A percentile compares a stretch with the other conserved stretches of the same genome.
Evolutionary conservation across 192 early-diverging fungal species (phyloP).

Genomic region (Chytriomyces hyalinus): DNA sequence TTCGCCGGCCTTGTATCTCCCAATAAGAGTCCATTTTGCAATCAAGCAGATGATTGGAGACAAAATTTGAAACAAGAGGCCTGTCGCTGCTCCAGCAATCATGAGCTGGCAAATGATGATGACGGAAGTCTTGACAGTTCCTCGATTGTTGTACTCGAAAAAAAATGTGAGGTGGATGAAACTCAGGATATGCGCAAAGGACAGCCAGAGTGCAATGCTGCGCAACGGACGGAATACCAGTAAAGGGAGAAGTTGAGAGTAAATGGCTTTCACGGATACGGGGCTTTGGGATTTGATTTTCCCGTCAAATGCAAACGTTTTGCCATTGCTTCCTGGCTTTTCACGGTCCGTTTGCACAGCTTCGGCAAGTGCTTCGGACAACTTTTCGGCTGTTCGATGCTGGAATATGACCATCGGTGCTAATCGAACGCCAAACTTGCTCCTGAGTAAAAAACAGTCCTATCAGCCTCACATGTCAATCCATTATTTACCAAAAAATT

Average conservation of each 20-base stretch:
- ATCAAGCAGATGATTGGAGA: slow-evolving; percentile 45
- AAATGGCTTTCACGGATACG: background rate
- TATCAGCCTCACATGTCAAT: background rate
- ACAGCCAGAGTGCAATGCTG: background rate
- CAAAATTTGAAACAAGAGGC: slow-evolving; percentile 21
- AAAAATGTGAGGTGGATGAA: background rate
- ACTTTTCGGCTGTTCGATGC: background rate
- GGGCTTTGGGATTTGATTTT: slow-evolving; percentile 5
- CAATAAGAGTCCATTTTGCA: slow-evolving; percentile 55
- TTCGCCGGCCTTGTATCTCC: slow-evolving; percentile 49
- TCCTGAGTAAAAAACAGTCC: background rate
- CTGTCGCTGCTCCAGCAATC: slow-evolving; percentile 1
- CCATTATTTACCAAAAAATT: background rate
- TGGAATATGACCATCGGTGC: slow-evolving; percentile 22
- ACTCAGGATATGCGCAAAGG: background rate
- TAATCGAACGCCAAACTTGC: slow-evolving; percentile 9
- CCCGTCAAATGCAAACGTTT: background rate
- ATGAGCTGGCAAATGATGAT: slow-evolving; percentile 21
- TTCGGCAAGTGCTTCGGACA: background rate
- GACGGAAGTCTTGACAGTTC: background rate
- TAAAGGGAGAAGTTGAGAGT: slow-evolving; percentile 8
- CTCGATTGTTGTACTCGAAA: background rate
- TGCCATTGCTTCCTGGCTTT: background rate
- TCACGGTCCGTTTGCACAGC: background rate
- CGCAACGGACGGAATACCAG: slow-evolving; percentile 3